Percentiles rank a stretch among this genome's conserved stretches.
Evolutionary conservation across 192 early-diverging fungal genomes (phyloP).

Genomic region (Rhizophlyctis rosea): DNA sequence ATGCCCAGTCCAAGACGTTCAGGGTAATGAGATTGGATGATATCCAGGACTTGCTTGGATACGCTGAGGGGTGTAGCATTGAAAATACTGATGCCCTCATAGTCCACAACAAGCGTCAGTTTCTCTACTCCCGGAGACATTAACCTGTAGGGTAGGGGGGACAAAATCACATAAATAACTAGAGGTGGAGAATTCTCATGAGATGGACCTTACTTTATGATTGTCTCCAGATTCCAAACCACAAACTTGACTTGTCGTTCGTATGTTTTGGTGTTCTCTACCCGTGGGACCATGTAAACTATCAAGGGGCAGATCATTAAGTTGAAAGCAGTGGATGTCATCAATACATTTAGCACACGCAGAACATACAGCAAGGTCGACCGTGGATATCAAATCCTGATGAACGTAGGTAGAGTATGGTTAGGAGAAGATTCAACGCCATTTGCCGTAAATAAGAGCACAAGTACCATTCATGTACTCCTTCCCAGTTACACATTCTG

Average conservation of each 20-base stretch:
- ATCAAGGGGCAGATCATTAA: not conserved
- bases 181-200: too few relatives aligned
- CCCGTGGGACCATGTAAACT: conserved; percentile 25
- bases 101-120: conserved; percentile 79
- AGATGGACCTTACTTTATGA: conserved; percentile 61
- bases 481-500: conserved; percentile 80
- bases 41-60: conserved; percentile 60
- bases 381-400: conserved; percentile 21
- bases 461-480: conserved; percentile 73
- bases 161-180: too few relatives aligned
- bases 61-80: conserved; percentile 56
- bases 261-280: conserved; percentile 74
- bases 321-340: conserved; percentile 1
- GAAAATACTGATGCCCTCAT: conserved; percentile 67
- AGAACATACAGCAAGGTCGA: conserved; percentile 12
- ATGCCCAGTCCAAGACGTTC: conserved; percentile 52
- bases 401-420: too few relatives aligned
- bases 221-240: conserved; percentile 77
- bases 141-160: conserved; percentile 58
- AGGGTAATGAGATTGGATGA: conserved; percentile 85
- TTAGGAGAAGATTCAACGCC: too few relatives aligned
- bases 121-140: conserved; percentile 70
- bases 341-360: not conserved
- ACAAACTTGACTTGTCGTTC: conserved; percentile 75
- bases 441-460: conserved; percentile 4